Conservation (phyloP, 2,329 filamentous ascomycete species). For the Rutstroemia sp. region DNA sequence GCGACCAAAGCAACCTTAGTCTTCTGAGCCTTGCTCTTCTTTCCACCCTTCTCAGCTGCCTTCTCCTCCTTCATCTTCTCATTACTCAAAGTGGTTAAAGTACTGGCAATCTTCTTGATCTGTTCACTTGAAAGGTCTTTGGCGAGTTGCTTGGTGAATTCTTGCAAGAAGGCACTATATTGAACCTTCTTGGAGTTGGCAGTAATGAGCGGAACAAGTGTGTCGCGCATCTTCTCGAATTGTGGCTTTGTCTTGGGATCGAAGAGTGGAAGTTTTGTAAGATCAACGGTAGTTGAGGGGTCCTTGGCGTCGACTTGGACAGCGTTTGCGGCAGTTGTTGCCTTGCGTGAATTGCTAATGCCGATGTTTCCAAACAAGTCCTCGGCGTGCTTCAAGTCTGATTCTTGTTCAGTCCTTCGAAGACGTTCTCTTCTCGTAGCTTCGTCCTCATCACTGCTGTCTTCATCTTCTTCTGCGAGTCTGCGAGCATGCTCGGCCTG, state of each 20-base stretch:
- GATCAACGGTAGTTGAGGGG: conserved; percentile 72
- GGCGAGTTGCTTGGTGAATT: conserved; percentile 79
- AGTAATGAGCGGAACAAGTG: conserved; percentile 70
- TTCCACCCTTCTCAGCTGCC: conserved; percentile 82
- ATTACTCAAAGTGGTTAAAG: conserved; percentile 82
- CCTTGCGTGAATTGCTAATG: conserved; percentile 58
- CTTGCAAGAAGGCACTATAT: conserved; percentile 83
- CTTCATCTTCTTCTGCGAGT: conserved; percentile 48
- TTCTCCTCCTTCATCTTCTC: conserved; percentile 99
- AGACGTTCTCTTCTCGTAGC: conserved; percentile 67
- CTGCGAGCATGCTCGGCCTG: conserved; percentile 50
- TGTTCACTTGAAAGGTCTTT: conserved; percentile 86
- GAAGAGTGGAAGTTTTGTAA: conserved; percentile 75
- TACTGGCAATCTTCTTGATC: conserved; percentile 91
- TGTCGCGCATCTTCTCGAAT: conserved; percentile 72
- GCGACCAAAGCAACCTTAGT: conserved; percentile 81
- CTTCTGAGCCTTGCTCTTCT: conserved; percentile 96
- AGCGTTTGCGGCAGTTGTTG: conserved; percentile 53
- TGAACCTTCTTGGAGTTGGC: conserved; percentile 79
- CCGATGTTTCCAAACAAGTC: conserved; percentile 78
- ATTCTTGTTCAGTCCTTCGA: conserved; percentile 73
- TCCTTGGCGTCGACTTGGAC: conserved; percentile 67
- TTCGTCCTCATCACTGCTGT: conserved; percentile 61
- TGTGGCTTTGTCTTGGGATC: conserved; percentile 81
- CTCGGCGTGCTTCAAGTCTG: conserved; percentile 82